Percentiles rank a stretch among this genome's conserved stretches.
Conservation (phyloP, 2,329 filamentous ascomycete species). For the Ampelomyces quisqualis region DNA sequence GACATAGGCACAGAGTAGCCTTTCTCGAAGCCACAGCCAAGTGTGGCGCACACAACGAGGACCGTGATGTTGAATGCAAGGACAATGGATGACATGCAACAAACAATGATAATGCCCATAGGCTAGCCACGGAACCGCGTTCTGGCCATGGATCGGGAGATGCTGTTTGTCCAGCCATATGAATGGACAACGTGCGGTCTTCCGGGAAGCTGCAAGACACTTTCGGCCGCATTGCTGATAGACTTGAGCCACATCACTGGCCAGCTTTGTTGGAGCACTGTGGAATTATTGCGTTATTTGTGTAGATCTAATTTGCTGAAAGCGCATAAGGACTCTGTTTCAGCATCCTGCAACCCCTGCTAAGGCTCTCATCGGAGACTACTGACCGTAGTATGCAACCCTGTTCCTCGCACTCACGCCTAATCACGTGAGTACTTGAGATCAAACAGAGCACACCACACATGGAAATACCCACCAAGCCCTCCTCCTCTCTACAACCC, state of each 20-base stretch:
- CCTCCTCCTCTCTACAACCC: too few species aligned
- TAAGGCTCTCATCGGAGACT: too few species aligned
- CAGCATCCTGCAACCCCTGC: too few species aligned
- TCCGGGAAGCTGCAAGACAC: background rate
- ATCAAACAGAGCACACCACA: too few species aligned
- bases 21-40: background rate
- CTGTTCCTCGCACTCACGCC: too few species aligned
- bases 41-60: background rate
- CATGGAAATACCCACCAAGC: too few species aligned
- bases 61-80: slow-evolving; percentile 17
- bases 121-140: slow-evolving; percentile 19
- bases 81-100: slow-evolving; percentile 15
- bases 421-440: too few species aligned
- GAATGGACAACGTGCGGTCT: background rate
- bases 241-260: background rate
- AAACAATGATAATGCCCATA: slow-evolving; percentile 19
- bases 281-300: too few species aligned
- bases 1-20: slow-evolving; percentile 4
- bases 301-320: too few species aligned
- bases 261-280: background rate
- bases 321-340: too few species aligned
- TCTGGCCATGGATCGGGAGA: background rate
- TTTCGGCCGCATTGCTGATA: background rate
- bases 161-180: background rate
- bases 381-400: too few species aligned